phyloP scores from a whole-genome alignment of 2,329 filamentous ascomycete species.

The Byssochlamys sp. region DNA sequence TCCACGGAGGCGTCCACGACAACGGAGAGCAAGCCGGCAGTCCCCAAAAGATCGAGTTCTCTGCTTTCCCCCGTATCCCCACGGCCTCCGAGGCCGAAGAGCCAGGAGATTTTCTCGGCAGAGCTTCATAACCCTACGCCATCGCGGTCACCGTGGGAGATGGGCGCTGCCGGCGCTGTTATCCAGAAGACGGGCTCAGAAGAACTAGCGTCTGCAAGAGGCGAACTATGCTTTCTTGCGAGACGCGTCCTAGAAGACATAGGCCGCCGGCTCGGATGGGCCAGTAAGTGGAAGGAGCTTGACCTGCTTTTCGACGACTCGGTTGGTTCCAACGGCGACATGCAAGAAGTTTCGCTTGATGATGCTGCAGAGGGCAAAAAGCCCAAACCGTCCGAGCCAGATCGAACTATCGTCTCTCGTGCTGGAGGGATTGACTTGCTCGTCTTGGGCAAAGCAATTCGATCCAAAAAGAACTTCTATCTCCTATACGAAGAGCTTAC shows the following conservation, averaged over 20 bases:
- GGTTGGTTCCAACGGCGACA: constrained; percentile 16
- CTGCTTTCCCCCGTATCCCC: constrained; percentile 14
- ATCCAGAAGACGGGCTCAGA: constrained; percentile 54
- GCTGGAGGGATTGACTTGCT: constrained; percentile 45
- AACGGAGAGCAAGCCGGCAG: constrained; percentile 17
- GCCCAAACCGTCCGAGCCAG: constrained; percentile 8
- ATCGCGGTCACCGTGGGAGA: constrained; percentile 36
- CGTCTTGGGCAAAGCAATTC: constrained; percentile 52
- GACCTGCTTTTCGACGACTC: constrained; percentile 29
- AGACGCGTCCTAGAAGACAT: constrained; percentile 68
- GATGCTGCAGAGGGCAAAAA: constrained; percentile 12
- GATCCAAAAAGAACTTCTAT: constrained; percentile 56
- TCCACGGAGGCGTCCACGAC: constrained; percentile 13
- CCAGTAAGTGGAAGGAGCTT: constrained; percentile 61
- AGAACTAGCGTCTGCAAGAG: constrained; percentile 70
- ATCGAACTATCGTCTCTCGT: constrained; percentile 10
- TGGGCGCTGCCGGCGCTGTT: constrained; percentile 31
- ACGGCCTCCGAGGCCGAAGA: constrained; percentile 16
- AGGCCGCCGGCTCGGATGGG: constrained; percentile 65
- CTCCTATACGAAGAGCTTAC: constrained; percentile 66
- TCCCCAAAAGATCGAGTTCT: constrained; percentile 33
- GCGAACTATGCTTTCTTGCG: constrained; percentile 71
- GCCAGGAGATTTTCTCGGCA: constrained; percentile 21
- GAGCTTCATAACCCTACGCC: constrained; percentile 24
- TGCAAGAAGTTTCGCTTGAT: constrained; percentile 29